These are phyloP conservation scores for Exophiala dermatitidis DNA, from an alignment of 2,329 filamentous ascomycete genomes.

Conservation along the genomic window DNA sequence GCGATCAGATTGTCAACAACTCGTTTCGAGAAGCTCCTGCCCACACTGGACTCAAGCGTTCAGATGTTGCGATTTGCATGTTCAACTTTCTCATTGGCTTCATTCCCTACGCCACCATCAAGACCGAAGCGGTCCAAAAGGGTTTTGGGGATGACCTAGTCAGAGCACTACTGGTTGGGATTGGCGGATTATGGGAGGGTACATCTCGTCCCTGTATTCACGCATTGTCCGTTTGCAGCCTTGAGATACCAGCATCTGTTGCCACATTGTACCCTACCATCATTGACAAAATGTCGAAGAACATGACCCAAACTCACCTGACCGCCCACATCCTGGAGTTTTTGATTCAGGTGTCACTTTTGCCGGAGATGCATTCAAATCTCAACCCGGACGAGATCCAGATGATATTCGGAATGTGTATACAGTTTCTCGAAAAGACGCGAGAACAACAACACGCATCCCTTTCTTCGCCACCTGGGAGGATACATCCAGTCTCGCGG, in stretches of 20 bases:
- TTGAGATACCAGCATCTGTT: constrained; percentile 81
- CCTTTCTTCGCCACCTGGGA: constrained; percentile 23
- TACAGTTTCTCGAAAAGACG: constrained; percentile 85
- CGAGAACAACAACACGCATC: constrained; percentile 48
- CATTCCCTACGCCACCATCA: constrained; percentile 62
- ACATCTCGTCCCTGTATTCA: constrained; percentile 92
- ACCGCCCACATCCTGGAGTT: constrained; percentile 96
- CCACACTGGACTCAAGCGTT: constrained; percentile 71
- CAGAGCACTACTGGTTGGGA: constrained; percentile 74
- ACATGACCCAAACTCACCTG: constrained; percentile 86
- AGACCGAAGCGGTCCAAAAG: constrained; percentile 76
- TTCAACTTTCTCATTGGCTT: constrained; percentile 82
- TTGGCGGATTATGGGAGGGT: constrained; percentile 65
- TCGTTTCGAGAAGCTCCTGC: constrained; percentile 74
- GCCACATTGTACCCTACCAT: constrained; percentile 79
- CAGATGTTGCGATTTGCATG: constrained; percentile 80
- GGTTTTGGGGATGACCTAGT: constrained; percentile 64
- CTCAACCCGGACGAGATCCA: constrained; percentile 88
- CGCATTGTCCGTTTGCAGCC: constrained; percentile 86
- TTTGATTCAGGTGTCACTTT: constrained; percentile 75
- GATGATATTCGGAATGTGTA: constrained; percentile 90
- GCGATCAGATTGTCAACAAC: constrained; percentile 72
- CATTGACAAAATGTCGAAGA: constrained; percentile 86
- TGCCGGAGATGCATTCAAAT: constrained; percentile 79
- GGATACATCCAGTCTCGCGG: constrained; percentile 23